Evolutionary conservation across 78 protist species (phyloP).

Genomic region (Capsaspora owczarzaki): DNA sequence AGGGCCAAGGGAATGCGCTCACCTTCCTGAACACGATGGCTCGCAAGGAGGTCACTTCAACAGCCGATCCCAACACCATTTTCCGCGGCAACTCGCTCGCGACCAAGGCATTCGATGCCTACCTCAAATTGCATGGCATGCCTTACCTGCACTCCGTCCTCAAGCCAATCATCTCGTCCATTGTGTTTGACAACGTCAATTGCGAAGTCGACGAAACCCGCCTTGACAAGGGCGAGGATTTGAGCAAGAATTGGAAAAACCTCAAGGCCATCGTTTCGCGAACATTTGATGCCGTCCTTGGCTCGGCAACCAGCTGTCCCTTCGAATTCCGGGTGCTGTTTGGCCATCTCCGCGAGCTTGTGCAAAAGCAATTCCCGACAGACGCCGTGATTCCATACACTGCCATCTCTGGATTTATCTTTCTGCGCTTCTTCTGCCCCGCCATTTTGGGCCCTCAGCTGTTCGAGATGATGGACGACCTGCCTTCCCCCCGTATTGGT

Average conservation of each 20-base stretch:
- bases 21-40: not conserved
- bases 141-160: not conserved
- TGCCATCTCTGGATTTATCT: slow-evolving; percentile 52
- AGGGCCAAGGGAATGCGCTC: not conserved
- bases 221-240: too few species aligned
- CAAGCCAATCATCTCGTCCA: not conserved
- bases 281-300: too few species aligned
- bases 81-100: slow-evolving; percentile 31
- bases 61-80: slow-evolving; percentile 3
- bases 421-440: slow-evolving; percentile 68
- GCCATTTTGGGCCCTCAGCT: slow-evolving; percentile 66
- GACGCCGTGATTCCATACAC: slow-evolving; percentile 15
- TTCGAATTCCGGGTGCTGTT: too few species aligned
- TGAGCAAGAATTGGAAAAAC: too few species aligned
- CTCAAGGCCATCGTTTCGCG: too few species aligned
- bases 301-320: too few species aligned
- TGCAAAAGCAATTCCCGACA: too few species aligned
- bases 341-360: too few species aligned
- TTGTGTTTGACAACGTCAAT: too few species aligned
- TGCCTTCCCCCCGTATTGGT: slow-evolving; percentile 26
- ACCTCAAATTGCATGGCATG: not conserved
- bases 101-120: slow-evolving; percentile 9
- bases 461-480: slow-evolving; percentile 58
- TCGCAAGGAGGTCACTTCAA: not conserved
- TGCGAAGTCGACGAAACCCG: too few species aligned